phyloP scores from a whole-genome alignment of 768 basidiomycete species.

The Stropharia rugosoannulata region DNA sequence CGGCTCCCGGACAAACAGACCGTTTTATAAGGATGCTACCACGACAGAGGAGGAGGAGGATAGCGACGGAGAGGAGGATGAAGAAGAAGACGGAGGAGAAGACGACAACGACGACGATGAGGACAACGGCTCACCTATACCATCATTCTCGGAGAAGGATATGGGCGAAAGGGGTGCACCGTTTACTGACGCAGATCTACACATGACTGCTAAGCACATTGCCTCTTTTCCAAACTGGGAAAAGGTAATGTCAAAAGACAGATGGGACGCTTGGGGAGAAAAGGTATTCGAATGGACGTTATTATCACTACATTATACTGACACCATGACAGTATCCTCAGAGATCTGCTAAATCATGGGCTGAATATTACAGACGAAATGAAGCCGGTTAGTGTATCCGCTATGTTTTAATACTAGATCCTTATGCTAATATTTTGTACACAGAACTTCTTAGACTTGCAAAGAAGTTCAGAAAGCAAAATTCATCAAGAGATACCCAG shows the following conservation, averaged over 20 bases:
- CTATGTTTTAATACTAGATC: background rate
- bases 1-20: conserved; percentile 13
- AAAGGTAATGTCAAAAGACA: conserved; percentile 37
- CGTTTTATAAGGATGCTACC: conserved; percentile 33
- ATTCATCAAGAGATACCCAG: conserved; percentile 22
- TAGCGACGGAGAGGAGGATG: conserved; percentile 20
- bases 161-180: conserved; percentile 53
- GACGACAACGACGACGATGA: conserved; percentile 29
- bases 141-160: conserved; percentile 36
- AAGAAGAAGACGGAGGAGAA: conserved; percentile 23
- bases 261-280: conserved; percentile 55
- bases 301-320: background rate
- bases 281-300: conserved; percentile 33
- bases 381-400: conserved; percentile 37
- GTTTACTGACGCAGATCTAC: conserved; percentile 63
- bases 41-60: conserved; percentile 28
- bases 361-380: conserved; percentile 55
- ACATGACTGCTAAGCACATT: conserved; percentile 59
- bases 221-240: conserved; percentile 48
- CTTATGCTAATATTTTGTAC: background rate
- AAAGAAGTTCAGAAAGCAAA: conserved; percentile 33
- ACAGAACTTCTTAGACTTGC: conserved; percentile 37
- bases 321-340: conserved; percentile 45
- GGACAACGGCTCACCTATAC: conserved; percentile 34
- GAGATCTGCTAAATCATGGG: conserved; percentile 59